Evolutionary conservation across 2,329 filamentous ascomycete genomes (phyloP).

Genomic region (Chaetomiaceae sp.): DNA sequence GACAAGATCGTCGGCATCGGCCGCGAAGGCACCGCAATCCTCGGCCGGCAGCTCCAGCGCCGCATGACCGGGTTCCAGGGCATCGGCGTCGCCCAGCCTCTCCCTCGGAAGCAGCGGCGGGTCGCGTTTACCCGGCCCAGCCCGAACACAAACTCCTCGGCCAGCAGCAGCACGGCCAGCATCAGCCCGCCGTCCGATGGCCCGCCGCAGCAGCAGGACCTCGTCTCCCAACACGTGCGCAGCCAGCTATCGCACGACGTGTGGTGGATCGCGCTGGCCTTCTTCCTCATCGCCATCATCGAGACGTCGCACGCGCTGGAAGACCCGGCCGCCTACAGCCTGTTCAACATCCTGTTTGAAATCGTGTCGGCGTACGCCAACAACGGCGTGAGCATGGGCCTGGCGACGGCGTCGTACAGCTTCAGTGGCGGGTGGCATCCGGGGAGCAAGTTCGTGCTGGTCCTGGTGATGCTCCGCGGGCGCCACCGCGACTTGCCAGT

Average conservation of each 20-base stretch:
- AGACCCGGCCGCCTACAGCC: slow-evolving; percentile 49
- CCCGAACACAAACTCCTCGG: slow-evolving; percentile 5
- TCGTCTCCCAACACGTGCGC: slow-evolving; percentile 53
- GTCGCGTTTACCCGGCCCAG: neutral
- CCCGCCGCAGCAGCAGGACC: slow-evolving; percentile 35
- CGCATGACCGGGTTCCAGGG: slow-evolving; percentile 17
- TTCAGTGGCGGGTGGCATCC: slow-evolving; percentile 52
- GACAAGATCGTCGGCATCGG: slow-evolving; percentile 12
- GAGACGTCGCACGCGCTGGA: slow-evolving; percentile 51
- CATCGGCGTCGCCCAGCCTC: slow-evolving; percentile 5
- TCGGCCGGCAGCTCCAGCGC: slow-evolving; percentile 11
- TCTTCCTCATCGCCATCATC: slow-evolving; percentile 55
- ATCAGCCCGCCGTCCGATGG: slow-evolving; percentile 6
- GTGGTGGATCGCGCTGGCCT: slow-evolving; percentile 59
- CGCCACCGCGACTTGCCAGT: slow-evolving; percentile 53
- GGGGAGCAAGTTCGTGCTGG: slow-evolving; percentile 53
- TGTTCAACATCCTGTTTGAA: slow-evolving; percentile 56
- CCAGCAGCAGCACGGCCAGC: slow-evolving; percentile 31
- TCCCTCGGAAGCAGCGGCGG: neutral
- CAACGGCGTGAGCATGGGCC: slow-evolving; percentile 54
- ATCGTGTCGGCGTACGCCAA: slow-evolving; percentile 55
- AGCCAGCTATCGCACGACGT: slow-evolving; percentile 61
- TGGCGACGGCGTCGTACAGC: slow-evolving; percentile 48
- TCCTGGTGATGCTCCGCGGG: slow-evolving; percentile 53
- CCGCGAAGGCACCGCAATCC: neutral